Evolutionary conservation across 495 filamentous ascomycete species (phyloP).

Genomic region (Penicillium bialowiezense): DNA sequence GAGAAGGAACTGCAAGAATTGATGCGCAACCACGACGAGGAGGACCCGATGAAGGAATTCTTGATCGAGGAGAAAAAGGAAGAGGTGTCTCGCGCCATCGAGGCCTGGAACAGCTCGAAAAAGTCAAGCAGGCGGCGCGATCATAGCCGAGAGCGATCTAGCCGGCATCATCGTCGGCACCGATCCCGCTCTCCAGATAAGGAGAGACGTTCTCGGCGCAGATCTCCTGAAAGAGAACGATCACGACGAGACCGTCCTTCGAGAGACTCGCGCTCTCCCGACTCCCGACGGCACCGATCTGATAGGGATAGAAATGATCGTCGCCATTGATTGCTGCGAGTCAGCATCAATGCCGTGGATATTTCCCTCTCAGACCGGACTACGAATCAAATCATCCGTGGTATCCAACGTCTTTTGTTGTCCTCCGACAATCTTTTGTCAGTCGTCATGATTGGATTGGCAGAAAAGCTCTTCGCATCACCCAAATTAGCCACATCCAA

Average conservation of each 20-base stretch:
- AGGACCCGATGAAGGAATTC: constrained; percentile 96
- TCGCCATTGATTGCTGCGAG: constrained; percentile 22
- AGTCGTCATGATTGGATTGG: too few species aligned
- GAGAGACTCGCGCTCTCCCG: constrained; percentile 34
- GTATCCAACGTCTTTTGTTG: too few species aligned
- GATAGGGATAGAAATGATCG: constrained; percentile 35
- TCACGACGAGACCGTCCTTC: constrained; percentile 27
- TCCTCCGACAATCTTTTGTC: too few species aligned
- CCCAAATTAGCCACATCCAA: too few species aligned
- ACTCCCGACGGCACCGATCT: constrained; percentile 29
- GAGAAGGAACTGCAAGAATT: constrained; percentile 76
- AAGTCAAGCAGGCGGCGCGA: constrained; percentile 37
- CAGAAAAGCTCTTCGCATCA: too few species aligned
- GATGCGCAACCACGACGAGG: constrained; percentile 81
- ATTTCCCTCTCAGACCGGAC: too few species aligned
- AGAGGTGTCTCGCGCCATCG: constrained; percentile 70
- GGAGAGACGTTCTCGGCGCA: constrained; percentile 29
- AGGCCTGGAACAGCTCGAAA: constrained; percentile 47
- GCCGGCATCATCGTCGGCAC: constrained; percentile 57
- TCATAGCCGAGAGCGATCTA: constrained; percentile 37
- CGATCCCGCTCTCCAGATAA: constrained; percentile 35
- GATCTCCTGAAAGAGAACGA: constrained; percentile 25
- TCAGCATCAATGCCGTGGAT: too few species aligned
- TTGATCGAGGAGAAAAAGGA: constrained; percentile 85
- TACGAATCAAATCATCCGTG: too few species aligned